These are phyloP conservation scores for Umbelopsis isabellina DNA, from an alignment of 192 early-diverging fungal genomes.

Conservation along the genomic window DNA sequence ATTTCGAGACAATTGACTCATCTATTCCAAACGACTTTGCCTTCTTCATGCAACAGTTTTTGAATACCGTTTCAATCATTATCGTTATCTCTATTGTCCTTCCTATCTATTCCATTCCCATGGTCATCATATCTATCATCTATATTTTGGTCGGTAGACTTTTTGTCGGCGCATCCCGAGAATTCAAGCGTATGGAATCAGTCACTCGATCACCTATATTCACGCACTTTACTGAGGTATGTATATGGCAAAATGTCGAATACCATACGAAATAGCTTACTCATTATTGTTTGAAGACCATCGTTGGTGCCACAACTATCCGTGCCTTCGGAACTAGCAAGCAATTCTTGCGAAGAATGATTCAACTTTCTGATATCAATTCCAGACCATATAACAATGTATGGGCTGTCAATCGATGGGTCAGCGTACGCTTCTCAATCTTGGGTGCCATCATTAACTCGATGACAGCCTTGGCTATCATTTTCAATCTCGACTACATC, in stretches of 20 bases:
- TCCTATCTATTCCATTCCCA: slow-evolving; percentile 59
- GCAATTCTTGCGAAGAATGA: slow-evolving; percentile 63
- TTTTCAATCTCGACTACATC: slow-evolving; percentile 53
- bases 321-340: slow-evolving; percentile 79
- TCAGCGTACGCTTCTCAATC: slow-evolving; percentile 78
- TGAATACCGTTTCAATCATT: slow-evolving; percentile 55
- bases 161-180: slow-evolving; percentile 68
- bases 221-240: slow-evolving; percentile 81
- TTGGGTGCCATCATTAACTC: slow-evolving; percentile 74
- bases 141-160: slow-evolving; percentile 61
- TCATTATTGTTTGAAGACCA: slow-evolving; percentile 11
- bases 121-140: slow-evolving; percentile 37
- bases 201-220: slow-evolving; percentile 75
- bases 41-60: slow-evolving; percentile 47
- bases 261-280: not conserved
- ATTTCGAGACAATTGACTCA: slow-evolving; percentile 82
- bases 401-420: slow-evolving; percentile 87
- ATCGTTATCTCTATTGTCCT: slow-evolving; percentile 63
- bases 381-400: slow-evolving; percentile 81
- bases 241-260: not conserved
- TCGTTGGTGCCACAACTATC: slow-evolving; percentile 76
- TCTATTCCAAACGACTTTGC: slow-evolving; percentile 54
- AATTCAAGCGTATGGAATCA: slow-evolving; percentile 86
- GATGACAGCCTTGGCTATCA: slow-evolving; percentile 62
- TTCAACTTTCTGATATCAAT: slow-evolving; percentile 52